phyloP scores from a whole-genome alignment of 768 basidiomycete species.

The Boletus pseudo-olivaceus region DNA sequence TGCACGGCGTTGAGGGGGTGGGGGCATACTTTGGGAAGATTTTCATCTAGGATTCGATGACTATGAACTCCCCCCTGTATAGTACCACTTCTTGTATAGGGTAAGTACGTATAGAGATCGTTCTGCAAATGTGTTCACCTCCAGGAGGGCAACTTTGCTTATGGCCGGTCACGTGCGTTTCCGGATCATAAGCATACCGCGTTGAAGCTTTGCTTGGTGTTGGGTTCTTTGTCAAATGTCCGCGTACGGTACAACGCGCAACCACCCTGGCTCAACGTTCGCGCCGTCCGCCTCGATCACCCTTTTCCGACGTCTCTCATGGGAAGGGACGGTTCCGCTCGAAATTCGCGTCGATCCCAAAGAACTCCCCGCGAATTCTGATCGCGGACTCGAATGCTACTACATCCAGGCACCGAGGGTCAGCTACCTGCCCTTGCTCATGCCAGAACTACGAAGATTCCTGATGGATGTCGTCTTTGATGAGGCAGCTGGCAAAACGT shows the following conservation, averaged over 20 bases:
- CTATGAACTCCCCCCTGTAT: background rate
- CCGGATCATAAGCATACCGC: background rate
- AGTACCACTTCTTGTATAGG: too few relatives aligned
- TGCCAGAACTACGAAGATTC: slow-evolving; percentile 85
- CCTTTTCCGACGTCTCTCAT: slow-evolving; percentile 82
- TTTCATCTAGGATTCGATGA: slow-evolving; percentile 1
- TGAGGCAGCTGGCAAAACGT: slow-evolving; percentile 66
- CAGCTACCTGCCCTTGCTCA: slow-evolving; percentile 86
- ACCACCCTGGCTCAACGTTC: slow-evolving; percentile 44
- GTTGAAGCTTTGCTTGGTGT: background rate
- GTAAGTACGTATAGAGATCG: too few relatives aligned
- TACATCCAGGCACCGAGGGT: slow-evolving; percentile 89
- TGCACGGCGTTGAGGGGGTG: slow-evolving; percentile 16
- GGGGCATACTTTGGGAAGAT: slow-evolving; percentile 17
- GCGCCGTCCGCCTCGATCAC: slow-evolving; percentile 63
- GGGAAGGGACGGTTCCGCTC: slow-evolving; percentile 88
- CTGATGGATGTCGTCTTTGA: slow-evolving; percentile 92
- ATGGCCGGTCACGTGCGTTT: slow-evolving; percentile 12
- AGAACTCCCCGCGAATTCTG: slow-evolving; percentile 86
- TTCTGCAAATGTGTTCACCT: too few relatives aligned
- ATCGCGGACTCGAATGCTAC: slow-evolving; percentile 86
- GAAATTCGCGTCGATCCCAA: slow-evolving; percentile 87
- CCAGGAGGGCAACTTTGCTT: too few relatives aligned
- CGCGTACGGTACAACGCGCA: slow-evolving; percentile 50
- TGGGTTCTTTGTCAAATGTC: slow-evolving; percentile 38